Evolutionary conservation across 108 stramenopile species (phyloP).

Genomic region (Cyclotella kingstonii): DNA sequence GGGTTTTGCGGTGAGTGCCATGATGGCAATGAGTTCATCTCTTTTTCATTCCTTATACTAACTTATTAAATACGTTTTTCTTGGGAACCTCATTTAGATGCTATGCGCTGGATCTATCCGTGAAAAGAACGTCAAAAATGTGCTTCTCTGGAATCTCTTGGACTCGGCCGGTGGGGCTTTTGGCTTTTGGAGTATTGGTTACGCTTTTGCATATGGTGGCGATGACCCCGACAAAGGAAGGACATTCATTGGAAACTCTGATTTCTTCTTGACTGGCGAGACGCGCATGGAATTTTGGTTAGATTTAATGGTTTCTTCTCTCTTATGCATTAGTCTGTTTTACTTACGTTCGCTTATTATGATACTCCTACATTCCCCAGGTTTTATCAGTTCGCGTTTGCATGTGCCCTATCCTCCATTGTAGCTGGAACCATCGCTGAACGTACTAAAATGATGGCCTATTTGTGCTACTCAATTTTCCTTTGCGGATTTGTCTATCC

Average conservation of each 20-base stretch:
- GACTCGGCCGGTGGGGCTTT: conserved; percentile 84
- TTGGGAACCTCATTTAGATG: conserved; percentile 34
- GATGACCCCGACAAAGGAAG: conserved; percentile 9
- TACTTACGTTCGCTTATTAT: background rate
- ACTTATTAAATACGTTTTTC: background rate
- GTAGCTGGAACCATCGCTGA: conserved; percentile 79
- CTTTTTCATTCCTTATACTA: background rate
- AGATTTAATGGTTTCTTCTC: background rate
- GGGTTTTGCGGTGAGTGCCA: conserved; percentile 70
- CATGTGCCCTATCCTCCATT: conserved; percentile 56
- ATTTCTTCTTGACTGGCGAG: conserved; percentile 55
- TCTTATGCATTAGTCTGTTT: background rate
- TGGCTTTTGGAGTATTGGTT: conserved; percentile 84
- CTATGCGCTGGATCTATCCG: conserved; percentile 82
- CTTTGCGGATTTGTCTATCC: conserved; percentile 69
- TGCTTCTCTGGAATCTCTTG: conserved; percentile 88
- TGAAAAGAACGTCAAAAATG: conserved; percentile 85
- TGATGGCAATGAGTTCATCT: background rate
- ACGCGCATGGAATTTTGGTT: conserved; percentile 41
- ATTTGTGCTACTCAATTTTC: conserved; percentile 59
- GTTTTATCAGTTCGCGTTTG: conserved; percentile 66
- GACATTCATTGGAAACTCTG: conserved; percentile 67
- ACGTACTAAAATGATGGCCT: conserved; percentile 61
- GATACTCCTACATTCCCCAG: background rate
- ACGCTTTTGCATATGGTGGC: conserved; percentile 79